These are phyloP conservation scores for Penicilliopsis zonata DNA, from an alignment of 495 filamentous ascomycete species.

Conservation along the genomic window DNA sequence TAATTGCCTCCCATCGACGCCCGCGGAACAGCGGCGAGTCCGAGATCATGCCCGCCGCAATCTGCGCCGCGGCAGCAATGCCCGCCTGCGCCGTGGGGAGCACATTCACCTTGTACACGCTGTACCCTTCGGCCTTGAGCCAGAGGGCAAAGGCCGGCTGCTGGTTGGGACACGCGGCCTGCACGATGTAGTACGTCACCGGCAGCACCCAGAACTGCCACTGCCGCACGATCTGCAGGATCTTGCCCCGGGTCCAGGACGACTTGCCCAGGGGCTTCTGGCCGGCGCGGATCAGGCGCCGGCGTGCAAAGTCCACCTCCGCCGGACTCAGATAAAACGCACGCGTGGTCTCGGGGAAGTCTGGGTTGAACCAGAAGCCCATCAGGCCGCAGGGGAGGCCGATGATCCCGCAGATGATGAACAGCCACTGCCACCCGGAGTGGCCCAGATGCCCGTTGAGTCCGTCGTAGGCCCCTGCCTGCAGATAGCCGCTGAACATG, in stretches of 20 bases:
- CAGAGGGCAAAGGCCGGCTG: too few species aligned
- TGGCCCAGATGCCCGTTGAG: conserved; percentile 39
- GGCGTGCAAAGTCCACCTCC: conserved; percentile 1
- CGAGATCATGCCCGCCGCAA: too few species aligned
- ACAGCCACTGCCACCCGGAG: conserved; percentile 52
- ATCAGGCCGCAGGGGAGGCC: conserved; percentile 1
- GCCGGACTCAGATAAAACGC: conserved; percentile 1
- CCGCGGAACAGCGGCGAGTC: too few species aligned
- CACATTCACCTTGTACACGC: too few species aligned
- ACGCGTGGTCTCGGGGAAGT: conserved; percentile 3
- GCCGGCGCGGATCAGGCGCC: conserved; percentile 3
- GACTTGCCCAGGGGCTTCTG: neutral
- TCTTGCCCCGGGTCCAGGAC: conserved; percentile 2
- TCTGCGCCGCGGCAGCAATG: too few species aligned
- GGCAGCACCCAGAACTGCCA: too few species aligned
- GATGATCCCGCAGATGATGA: conserved; percentile 21
- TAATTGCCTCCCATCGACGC: too few species aligned
- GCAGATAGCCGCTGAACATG: conserved; percentile 6
- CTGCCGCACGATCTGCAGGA: conserved; percentile 2
- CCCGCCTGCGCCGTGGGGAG: too few species aligned
- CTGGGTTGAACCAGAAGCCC: conserved; percentile 3
- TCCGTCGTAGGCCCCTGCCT: conserved; percentile 4
- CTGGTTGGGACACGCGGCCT: too few species aligned
- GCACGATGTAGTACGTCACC: too few species aligned
- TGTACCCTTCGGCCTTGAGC: too few species aligned